These are phyloP conservation scores for Trichosporon sp. DNA, from an alignment of 1,284 basidiomycete genomes.

Conservation along the genomic window DNA sequence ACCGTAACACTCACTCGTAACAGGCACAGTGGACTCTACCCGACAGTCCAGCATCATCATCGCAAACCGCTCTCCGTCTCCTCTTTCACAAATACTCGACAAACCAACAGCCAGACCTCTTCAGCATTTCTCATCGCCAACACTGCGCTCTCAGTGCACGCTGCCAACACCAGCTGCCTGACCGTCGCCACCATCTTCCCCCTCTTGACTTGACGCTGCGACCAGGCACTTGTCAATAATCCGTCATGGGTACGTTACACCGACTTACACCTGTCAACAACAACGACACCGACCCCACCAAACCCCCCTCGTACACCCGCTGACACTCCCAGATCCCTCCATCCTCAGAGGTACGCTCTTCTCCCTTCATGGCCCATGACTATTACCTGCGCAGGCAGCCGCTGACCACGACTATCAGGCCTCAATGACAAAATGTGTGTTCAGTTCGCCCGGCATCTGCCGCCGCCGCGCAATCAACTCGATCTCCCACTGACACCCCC, in stretches of 20 bases:
- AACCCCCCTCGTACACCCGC: background rate
- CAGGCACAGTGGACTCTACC: too few species aligned
- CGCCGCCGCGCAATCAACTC: too few species aligned
- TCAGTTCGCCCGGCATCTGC: too few species aligned
- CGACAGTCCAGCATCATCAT: too few species aligned
- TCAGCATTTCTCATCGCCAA: background rate
- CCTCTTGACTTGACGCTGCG: background rate
- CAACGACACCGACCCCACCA: too few species aligned
- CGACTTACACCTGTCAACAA: background rate
- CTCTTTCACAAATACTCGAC: background rate
- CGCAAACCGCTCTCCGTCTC: background rate
- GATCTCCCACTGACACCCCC: conserved; percentile 11
- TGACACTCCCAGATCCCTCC: conserved; percentile 27
- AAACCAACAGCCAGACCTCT: background rate
- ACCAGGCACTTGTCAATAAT: background rate
- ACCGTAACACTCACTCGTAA: too few species aligned
- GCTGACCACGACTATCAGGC: conserved; percentile 24
- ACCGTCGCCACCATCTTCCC: background rate
- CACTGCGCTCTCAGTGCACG: background rate
- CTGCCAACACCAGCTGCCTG: background rate
- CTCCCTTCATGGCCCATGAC: background rate
- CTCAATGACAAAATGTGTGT: conserved; percentile 49
- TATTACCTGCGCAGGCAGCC: background rate
- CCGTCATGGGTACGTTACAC: conserved; percentile 14
- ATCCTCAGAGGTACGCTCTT: conserved; percentile 40